phyloP scores from a whole-genome alignment of 495 filamentous ascomycete species.

The Podospora conica region DNA sequence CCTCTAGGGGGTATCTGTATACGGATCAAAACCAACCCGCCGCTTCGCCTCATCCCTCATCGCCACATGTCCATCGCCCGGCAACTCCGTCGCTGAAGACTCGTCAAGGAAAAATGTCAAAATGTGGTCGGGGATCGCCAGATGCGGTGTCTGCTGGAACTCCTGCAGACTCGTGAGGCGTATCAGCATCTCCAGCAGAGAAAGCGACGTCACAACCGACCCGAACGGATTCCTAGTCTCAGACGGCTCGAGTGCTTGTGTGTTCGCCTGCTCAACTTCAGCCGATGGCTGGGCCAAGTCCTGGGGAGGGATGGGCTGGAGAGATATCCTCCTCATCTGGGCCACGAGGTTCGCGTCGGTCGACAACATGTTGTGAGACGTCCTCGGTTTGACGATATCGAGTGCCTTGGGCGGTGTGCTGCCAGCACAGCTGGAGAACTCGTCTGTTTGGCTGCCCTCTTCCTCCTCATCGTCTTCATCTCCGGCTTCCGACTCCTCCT shows the following conservation, averaged over 20 bases:
- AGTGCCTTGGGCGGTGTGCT: neutral
- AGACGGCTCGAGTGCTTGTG: slow-evolving; percentile 13
- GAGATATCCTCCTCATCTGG: slow-evolving; percentile 36
- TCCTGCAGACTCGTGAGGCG: slow-evolving; percentile 92
- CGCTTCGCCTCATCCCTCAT: slow-evolving; percentile 66
- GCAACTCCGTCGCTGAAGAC: slow-evolving; percentile 63
- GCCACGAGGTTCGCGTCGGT: slow-evolving; percentile 35
- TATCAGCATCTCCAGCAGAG: slow-evolving; percentile 88
- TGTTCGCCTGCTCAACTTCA: neutral
- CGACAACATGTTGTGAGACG: slow-evolving; percentile 17
- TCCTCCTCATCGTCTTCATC: slow-evolving; percentile 5
- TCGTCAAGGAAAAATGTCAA: slow-evolving; percentile 92
- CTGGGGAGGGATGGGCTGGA: slow-evolving; percentile 27
- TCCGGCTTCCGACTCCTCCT: slow-evolving; percentile 22
- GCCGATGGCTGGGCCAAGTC: slow-evolving; percentile 10
- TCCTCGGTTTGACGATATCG: neutral
- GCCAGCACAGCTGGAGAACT: neutral
- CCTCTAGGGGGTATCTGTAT: slow-evolving; percentile 31
- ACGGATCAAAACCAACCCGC: slow-evolving; percentile 72
- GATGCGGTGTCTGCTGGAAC: slow-evolving; percentile 89
- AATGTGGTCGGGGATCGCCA: slow-evolving; percentile 90
- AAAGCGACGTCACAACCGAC: slow-evolving; percentile 73
- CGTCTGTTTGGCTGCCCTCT: neutral
- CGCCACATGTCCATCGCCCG: slow-evolving; percentile 62
- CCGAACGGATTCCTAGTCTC: slow-evolving; percentile 35